Base-by-base conservation (phyloP, 2,329 filamentous ascomycete species). In the Pestalotiopsis sp. region DNA sequence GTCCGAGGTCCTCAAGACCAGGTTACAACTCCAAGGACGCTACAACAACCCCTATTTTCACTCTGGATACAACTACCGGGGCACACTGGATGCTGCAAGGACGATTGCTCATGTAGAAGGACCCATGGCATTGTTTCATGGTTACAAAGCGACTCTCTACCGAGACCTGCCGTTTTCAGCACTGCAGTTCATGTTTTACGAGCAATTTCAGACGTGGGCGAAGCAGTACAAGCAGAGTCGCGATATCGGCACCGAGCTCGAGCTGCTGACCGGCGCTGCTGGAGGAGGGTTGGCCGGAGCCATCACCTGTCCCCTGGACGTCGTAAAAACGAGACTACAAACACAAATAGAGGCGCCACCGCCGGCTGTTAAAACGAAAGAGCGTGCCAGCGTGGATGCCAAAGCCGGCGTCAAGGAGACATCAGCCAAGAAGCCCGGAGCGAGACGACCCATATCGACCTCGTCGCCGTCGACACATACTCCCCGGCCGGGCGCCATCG, bases 1-100 rank as follows among this genome's bases (percentile, higher is more conserved):
- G 4, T 97, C 95, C 13, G 97, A 99, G 81, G 96, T 99, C 4
- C 87, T 99, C 74, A 99, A 99, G 81, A 99, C 96, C n/a, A 91
- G 96, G 27, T 85, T 98, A 63, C 96, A 99, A 78, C 87, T 99
- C 5, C 96, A 99, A 80, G 97, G 96, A 65, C 93, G 94, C 70
- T 92, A 94, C 83, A 97, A 98, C 81, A 99, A 99, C 77, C 95
- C 96, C 0, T 92, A 91, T 81, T 98, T 98, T 84, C 85, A 90
- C 62, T 97, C 94, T 0, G 96, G 96, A 68, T 99, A 99, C 83
- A 99, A 99, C 80, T 99, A 99, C 80, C 92, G 91, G 74, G 91
- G 91, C 57, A 97, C 94, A 2, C 80, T 91, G 66, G 92, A 99
- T 80, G 97, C 96, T 2, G 90, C 91, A 14, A 90, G 91, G 74